Conservation (phyloP, 768 basidiomycete species). For the Amanita pseudoporphyria region DNA sequence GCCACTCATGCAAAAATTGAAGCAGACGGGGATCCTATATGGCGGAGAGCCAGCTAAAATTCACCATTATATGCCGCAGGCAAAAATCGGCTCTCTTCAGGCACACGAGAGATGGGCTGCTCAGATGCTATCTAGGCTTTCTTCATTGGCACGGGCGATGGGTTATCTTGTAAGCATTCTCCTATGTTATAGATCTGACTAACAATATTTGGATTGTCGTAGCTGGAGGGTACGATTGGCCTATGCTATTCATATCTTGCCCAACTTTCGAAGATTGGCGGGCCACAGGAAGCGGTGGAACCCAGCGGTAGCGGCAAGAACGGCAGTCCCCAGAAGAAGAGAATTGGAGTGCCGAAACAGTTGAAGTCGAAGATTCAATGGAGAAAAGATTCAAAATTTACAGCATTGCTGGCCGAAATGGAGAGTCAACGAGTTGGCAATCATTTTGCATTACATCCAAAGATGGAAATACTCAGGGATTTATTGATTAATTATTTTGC, state of each 20-base stretch:
- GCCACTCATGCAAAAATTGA: constrained; percentile 25
- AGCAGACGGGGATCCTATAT: constrained; percentile 33
- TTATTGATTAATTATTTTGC: constrained; percentile 78
- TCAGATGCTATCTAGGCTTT: constrained; percentile 41
- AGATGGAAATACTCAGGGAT: constrained; percentile 76
- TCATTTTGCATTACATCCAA: constrained; percentile 72
- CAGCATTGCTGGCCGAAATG: constrained; percentile 57
- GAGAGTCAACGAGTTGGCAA: constrained; percentile 37
- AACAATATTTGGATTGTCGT: constrained; percentile 1
- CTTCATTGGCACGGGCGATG: constrained; percentile 68
- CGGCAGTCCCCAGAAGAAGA: constrained; percentile 14
- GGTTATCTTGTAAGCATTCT: constrained; percentile 61
- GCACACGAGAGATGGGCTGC: constrained; percentile 39
- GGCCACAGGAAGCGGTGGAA: neutral
- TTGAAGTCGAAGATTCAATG: constrained; percentile 33
- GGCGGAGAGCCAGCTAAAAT: constrained; percentile 48
- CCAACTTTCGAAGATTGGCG: constrained; percentile 25
- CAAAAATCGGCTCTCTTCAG: constrained; percentile 27
- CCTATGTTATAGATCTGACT: neutral
- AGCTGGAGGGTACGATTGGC: constrained; percentile 77
- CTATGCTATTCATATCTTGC: constrained; percentile 68
- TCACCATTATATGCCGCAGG: constrained; percentile 55
- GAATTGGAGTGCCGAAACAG: constrained; percentile 21
- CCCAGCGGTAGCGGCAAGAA: constrained; percentile 20
- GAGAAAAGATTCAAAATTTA: constrained; percentile 47